These are phyloP conservation scores for Aspergillus sergii DNA, from an alignment of 2,329 filamentous ascomycete genomes.

Conservation along the genomic window DNA sequence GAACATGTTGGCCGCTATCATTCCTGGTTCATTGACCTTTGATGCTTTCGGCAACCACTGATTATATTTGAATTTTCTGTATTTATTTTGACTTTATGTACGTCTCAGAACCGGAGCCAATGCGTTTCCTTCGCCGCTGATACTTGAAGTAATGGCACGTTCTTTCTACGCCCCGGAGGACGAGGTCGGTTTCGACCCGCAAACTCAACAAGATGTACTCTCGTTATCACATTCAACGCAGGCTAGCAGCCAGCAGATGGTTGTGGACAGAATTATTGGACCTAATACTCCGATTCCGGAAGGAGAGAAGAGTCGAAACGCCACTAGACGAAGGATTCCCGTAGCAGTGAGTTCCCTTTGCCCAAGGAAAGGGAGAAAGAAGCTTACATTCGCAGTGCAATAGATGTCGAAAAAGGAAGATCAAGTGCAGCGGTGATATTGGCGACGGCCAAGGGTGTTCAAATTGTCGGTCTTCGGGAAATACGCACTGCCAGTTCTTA, in stretches of 20 bases:
- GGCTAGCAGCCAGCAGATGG: conserved; percentile 29
- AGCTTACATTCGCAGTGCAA: conserved; percentile 64
- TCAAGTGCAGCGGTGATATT: conserved; percentile 85
- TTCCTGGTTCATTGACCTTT: conserved; percentile 21
- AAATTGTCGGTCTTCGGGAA: conserved; percentile 77
- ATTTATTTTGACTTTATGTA: conserved; percentile 19
- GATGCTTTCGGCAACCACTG: conserved; percentile 16
- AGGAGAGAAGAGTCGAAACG: conserved; percentile 42
- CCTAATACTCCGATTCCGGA: conserved; percentile 29
- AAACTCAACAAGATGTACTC: conserved; percentile 26
- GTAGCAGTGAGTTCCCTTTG: conserved; percentile 49
- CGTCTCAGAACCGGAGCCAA: conserved; percentile 19
- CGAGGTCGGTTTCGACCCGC: conserved; percentile 25
- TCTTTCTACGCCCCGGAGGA: conserved; percentile 26
- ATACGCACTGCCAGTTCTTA: conserved; percentile 71
- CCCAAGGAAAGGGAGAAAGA: neutral
- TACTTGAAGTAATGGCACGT: conserved; percentile 28
- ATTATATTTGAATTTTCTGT: conserved; percentile 10
- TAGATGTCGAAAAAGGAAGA: conserved; percentile 90
- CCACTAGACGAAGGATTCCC: conserved; percentile 54
- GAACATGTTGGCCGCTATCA: conserved; percentile 23
- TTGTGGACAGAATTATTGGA: conserved; percentile 20
- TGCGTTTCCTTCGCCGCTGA: conserved; percentile 22
- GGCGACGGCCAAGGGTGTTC: conserved; percentile 76
- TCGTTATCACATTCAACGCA: conserved; percentile 29